Conservation (phyloP, 495 filamentous ascomycete genomes). For the Neurospora sp. region DNA sequence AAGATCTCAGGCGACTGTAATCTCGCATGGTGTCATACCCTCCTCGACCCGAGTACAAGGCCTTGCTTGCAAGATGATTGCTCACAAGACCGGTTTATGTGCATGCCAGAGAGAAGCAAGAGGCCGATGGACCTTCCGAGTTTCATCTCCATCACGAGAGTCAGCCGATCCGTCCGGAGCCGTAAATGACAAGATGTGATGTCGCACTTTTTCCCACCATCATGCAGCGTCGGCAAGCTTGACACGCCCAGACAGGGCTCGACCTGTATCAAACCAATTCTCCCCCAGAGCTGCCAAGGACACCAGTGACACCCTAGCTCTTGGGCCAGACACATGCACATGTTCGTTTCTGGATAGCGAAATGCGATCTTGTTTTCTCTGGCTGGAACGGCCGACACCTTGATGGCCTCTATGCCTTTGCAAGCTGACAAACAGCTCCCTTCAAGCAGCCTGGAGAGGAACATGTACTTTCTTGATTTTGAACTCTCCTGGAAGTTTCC, state of each 20-base stretch:
- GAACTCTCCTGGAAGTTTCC: neutral
- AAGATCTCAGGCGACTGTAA: constrained; percentile 8
- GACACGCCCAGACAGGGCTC: neutral
- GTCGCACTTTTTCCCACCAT: neutral
- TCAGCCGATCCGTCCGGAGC: neutral
- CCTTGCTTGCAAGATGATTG: neutral
- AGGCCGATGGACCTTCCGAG: neutral
- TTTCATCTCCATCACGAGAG: neutral
- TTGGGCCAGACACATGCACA: neutral
- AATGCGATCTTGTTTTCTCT: neutral
- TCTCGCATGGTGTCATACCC: constrained; percentile 9
- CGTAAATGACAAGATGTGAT: neutral
- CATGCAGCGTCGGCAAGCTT: neutral
- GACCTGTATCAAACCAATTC: neutral
- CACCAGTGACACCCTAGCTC: neutral
- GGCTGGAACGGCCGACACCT: neutral
- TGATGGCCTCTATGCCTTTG: neutral
- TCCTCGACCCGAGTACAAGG: neutral
- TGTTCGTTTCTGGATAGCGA: neutral
- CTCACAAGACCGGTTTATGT: neutral
- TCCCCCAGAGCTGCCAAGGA: neutral
- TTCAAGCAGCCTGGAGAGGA: neutral
- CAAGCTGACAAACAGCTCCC: neutral
- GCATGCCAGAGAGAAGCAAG: neutral
- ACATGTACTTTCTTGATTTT: neutral